A percentile compares a stretch with the other conserved stretches of the same genome.
Evolutionary conservation across 2,329 filamentous ascomycete genomes (phyloP).

Genomic region (Endoconidiophora polonica): DNA sequence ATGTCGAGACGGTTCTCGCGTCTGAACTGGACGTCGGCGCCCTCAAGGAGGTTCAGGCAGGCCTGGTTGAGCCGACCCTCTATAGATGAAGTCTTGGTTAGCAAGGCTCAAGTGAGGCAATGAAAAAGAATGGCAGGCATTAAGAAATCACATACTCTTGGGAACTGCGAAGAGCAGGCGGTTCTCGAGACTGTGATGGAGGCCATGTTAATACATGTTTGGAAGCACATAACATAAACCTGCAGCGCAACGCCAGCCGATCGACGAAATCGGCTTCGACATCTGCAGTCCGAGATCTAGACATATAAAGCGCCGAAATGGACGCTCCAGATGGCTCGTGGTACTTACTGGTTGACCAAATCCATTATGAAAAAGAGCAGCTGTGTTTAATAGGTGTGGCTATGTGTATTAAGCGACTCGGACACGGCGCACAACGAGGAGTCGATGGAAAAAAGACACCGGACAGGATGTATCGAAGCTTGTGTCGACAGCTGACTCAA

Average conservation of each 20-base stretch:
- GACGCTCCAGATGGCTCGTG: constrained; percentile 6
- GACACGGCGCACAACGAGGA: neutral
- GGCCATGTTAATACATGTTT: neutral
- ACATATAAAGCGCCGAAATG: neutral
- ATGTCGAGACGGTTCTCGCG: constrained; percentile 92
- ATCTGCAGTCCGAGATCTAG: too few relatives aligned
- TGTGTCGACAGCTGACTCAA: too few relatives aligned
- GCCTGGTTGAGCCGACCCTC: constrained; percentile 87
- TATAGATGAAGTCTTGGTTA: constrained; percentile 22
- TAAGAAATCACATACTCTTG: constrained; percentile 54
- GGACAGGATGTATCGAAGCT: too few relatives aligned
- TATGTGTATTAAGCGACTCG: neutral
- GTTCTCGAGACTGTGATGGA: constrained; percentile 58
- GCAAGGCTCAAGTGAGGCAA: neutral
- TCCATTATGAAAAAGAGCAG: constrained; percentile 28
- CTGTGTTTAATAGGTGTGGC: neutral
- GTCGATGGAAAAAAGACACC: too few relatives aligned
- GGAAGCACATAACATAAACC: neutral
- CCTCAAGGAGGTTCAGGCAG: constrained; percentile 76
- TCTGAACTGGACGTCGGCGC: constrained; percentile 91
- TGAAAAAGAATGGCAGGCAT: neutral
- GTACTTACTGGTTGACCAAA: constrained; percentile 42
- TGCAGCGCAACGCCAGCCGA: neutral
- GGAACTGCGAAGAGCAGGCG: constrained; percentile 93
- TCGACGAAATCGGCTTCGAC: too few relatives aligned